These are phyloP conservation scores for Eucalyptus tenuipes DNA, from an alignment of 345 rosid genomes.

Conservation along the genomic window DNA sequence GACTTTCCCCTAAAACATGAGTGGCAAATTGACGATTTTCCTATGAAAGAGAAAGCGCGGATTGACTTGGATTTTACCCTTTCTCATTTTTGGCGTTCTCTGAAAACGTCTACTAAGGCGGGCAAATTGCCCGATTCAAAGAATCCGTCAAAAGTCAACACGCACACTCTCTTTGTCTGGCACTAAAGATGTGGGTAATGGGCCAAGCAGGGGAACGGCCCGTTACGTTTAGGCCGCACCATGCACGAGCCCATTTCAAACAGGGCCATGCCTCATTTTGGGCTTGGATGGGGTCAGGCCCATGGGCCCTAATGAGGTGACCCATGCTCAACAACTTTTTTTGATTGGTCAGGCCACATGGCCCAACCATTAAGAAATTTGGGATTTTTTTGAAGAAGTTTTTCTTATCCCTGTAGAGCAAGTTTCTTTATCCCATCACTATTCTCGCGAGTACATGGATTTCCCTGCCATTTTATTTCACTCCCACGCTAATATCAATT, in stretches of 20 bases:
- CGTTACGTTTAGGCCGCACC: rapidly evolving
- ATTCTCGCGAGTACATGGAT: background rate
- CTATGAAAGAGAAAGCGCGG: background rate
- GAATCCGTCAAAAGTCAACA: background rate
- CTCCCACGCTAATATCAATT: background rate
- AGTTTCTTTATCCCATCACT: background rate
- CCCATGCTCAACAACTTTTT: background rate
- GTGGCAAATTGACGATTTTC: background rate
- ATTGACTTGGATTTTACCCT: no score
- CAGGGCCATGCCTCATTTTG: background rate
- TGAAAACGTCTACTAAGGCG: background rate
- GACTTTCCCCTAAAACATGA: background rate
- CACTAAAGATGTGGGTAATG: background rate
- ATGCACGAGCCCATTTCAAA: background rate
- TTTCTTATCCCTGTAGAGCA: background rate
- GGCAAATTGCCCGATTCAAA: background rate
- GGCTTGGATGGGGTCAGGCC: background rate
- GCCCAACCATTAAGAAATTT: background rate
- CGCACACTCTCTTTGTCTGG: no score
- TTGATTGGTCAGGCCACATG: background rate
- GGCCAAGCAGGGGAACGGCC: background rate
- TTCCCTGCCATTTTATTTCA: background rate
- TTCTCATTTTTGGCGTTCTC: background rate
- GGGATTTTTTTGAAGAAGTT: background rate
- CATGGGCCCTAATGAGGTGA: background rate